phyloP scores from a whole-genome alignment of 1,284 basidiomycete species.

The Acaromyces ingoldii region DNA sequence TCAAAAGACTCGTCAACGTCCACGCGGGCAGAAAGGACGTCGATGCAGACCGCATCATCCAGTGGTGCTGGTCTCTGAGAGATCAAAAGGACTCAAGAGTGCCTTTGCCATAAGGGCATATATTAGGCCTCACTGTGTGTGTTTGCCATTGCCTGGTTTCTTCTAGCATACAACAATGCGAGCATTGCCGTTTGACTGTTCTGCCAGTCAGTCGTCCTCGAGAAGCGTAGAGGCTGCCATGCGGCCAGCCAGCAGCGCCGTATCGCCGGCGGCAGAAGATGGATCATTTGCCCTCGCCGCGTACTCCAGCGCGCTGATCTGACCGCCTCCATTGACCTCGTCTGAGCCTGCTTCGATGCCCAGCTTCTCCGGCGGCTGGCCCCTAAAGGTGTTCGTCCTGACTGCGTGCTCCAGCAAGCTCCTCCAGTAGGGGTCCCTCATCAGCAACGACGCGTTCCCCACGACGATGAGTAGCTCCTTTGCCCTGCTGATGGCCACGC shows the following conservation, averaged over 20 bases:
- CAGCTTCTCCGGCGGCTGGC: background rate
- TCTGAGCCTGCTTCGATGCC: background rate
- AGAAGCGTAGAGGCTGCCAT: conserved; percentile 8
- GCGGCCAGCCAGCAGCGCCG: conserved; percentile 6
- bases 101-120: too few relatives aligned
- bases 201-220: conserved; percentile 10
- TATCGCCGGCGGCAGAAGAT: background rate
- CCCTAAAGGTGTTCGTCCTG: background rate
- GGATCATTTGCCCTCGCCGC: background rate
- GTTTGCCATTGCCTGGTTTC: too few relatives aligned
- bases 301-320: background rate
- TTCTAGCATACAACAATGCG: too few relatives aligned
- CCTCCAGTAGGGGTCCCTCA: conserved; percentile 5
- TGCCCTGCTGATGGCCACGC: conserved; percentile 54
- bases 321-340: background rate
- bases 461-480: conserved; percentile 53
- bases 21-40: too few relatives aligned
- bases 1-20: too few relatives aligned
- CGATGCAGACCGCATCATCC: too few relatives aligned
- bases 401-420: conserved; percentile 4
- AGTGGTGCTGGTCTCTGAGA: too few relatives aligned
- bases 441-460: conserved; percentile 46
- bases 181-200: too few relatives aligned
- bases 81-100: too few relatives aligned
- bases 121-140: too few relatives aligned